Evolutionary conservation across 2,329 filamentous ascomycete species (phyloP).

Genomic region (Aspergillus cejpii): DNA sequence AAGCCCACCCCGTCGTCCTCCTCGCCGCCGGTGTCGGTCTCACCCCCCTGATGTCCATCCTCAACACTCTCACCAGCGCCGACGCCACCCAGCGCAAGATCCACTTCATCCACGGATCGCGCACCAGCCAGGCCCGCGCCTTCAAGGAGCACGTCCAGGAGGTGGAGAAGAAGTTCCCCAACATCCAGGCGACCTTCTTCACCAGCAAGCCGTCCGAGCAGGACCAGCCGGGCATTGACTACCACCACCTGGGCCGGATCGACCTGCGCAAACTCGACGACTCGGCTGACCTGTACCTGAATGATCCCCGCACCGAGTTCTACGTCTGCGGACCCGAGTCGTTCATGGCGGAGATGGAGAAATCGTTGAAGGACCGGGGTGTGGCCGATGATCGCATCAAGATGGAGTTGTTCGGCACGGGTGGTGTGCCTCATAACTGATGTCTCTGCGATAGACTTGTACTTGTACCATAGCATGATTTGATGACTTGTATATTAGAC

Average conservation of each 20-base stretch:
- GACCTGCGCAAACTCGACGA: slow-evolving; percentile 52
- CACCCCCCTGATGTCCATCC: slow-evolving; percentile 55
- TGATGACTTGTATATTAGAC: background rate
- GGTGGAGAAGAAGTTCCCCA: slow-evolving; percentile 39
- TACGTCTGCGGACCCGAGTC: slow-evolving; percentile 63
- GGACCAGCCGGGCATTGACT: slow-evolving; percentile 51
- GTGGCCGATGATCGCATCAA: slow-evolving; percentile 55
- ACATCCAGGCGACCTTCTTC: slow-evolving; percentile 54
- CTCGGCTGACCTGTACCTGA: slow-evolving; percentile 50
- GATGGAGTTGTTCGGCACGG: slow-evolving; percentile 63
- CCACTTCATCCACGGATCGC: slow-evolving; percentile 56
- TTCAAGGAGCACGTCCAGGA: slow-evolving; percentile 50
- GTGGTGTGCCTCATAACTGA: slow-evolving; percentile 29
- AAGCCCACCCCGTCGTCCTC: slow-evolving; percentile 48
- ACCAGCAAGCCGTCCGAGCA: slow-evolving; percentile 45
- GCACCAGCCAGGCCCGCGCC: slow-evolving; percentile 42
- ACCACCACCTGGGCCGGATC: slow-evolving; percentile 54
- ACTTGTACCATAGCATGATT: background rate
- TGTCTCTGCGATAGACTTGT: background rate
- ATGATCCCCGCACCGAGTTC: slow-evolving; percentile 54
- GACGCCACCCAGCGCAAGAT: slow-evolving; percentile 44
- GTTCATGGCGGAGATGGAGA: slow-evolving; percentile 61
- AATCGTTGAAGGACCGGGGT: slow-evolving; percentile 49
- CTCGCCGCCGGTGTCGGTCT: slow-evolving; percentile 57
- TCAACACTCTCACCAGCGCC: slow-evolving; percentile 46